Evolutionary conservation across 345 rosid genomes (phyloP).

Genomic region (Turnera subulata): DNA sequence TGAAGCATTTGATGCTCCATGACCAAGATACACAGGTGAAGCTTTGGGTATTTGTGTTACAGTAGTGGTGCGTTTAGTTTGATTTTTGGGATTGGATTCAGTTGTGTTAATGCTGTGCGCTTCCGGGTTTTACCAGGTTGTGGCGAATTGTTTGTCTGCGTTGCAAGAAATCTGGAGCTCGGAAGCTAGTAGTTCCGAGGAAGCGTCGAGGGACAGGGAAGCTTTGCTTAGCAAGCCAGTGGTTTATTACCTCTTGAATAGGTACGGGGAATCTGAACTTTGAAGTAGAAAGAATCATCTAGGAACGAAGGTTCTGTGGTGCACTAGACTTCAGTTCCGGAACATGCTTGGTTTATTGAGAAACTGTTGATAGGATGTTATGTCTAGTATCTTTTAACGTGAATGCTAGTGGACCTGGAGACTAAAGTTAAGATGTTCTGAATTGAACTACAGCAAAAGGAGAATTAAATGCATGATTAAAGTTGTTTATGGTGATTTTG

Average conservation of each 20-base stretch:
- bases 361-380: neutral
- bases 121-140: constrained; percentile 47
- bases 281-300: neutral
- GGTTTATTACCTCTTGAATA: constrained; percentile 66
- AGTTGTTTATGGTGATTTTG: no score
- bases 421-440: no score
- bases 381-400: neutral
- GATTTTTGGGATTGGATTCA: neutral
- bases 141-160: constrained; percentile 83
- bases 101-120: neutral
- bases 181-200: constrained; percentile 84
- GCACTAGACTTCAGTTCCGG: constrained; percentile 1
- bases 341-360: neutral
- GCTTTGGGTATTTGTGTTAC: neutral
- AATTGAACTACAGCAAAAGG: no score
- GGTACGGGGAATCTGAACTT: constrained; percentile 41
- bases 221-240: constrained; percentile 72
- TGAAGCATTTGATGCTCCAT: constrained; percentile 83
- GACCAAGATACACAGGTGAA: constrained; percentile 85
- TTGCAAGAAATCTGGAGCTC: constrained; percentile 95
- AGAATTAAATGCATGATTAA: no score
- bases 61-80: neutral
- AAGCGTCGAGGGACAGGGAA: constrained; percentile 81
- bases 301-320: neutral
- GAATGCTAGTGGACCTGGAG: no score